Percentiles rank a stretch among this genome's conserved stretches.
Conservation (phyloP, 2,329 filamentous ascomycete genomes). For the Alternaria atra region DNA sequence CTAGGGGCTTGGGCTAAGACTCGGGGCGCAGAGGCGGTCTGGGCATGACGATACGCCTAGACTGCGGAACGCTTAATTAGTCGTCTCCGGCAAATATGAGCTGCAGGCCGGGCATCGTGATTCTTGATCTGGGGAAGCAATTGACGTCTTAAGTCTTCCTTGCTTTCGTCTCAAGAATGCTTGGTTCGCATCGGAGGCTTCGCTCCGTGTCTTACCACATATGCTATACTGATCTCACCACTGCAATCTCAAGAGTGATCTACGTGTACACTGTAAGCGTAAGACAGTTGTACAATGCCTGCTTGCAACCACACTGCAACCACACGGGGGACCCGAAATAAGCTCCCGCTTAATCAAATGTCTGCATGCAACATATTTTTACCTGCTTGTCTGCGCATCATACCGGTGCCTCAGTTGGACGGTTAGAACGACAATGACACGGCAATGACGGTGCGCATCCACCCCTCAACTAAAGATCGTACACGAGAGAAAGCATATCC, state of each 20-base stretch:
- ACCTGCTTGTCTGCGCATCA: not conserved
- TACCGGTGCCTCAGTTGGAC: not conserved
- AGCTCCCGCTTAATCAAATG: not conserved
- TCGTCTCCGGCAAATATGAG: constrained; percentile 3
- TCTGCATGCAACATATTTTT: not conserved
- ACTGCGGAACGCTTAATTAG: constrained; percentile 30
- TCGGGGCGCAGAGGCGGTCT: constrained; percentile 6
- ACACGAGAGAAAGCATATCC: not conserved
- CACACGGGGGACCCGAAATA: not conserved
- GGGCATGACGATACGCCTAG: constrained; percentile 15
- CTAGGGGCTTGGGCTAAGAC: constrained; percentile 22
- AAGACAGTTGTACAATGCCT: not conserved
- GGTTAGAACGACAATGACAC: not conserved
- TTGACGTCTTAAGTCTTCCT: constrained; percentile 1
- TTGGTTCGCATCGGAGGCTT: not conserved
- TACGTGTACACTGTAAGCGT: not conserved
- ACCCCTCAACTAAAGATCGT: not conserved
- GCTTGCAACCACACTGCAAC: not conserved
- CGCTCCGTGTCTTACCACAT: not conserved
- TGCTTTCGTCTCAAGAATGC: not conserved
- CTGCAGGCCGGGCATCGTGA: constrained; percentile 4
- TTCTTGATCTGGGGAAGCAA: constrained; percentile 10
- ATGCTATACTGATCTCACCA: not conserved
- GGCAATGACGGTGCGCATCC: not conserved
- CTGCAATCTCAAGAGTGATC: not conserved